Conservation (phyloP, 1,284 basidiomycete genomes). For the Marasmius tenuissimus region DNA sequence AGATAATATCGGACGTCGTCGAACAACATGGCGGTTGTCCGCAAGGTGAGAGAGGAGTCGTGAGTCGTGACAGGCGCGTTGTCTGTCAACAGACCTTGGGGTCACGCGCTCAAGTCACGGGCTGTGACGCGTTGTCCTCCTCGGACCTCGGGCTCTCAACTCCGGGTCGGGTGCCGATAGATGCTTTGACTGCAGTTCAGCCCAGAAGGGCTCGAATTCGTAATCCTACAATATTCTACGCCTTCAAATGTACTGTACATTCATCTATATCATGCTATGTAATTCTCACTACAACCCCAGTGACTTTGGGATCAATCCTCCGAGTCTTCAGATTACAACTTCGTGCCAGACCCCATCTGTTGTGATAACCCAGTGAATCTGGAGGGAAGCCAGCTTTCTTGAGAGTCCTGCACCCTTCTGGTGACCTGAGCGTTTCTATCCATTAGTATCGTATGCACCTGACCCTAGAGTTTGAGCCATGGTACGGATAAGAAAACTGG, state of each 20-base stretch:
- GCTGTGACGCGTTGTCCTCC: too few species aligned
- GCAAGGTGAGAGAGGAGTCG: background rate
- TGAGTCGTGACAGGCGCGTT: background rate
- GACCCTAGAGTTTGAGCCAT: slow-evolving; percentile 5
- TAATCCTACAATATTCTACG: too few species aligned
- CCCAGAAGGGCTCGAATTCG: too few species aligned
- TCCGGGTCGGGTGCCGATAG: too few species aligned
- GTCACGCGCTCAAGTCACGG: too few species aligned
- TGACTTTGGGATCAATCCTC: background rate
- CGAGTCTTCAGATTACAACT: slow-evolving; percentile 1
- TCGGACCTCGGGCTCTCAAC: too few species aligned
- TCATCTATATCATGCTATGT: too few species aligned
- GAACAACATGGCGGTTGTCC: slow-evolving; percentile 21
- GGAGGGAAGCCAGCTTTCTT: background rate
- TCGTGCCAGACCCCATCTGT: slow-evolving; percentile 5
- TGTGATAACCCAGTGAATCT: background rate
- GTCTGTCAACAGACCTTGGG: background rate
- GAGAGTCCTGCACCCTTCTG: slow-evolving; percentile 22
- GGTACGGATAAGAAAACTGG: background rate
- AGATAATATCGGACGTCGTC: slow-evolving; percentile 31
- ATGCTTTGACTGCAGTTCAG: too few species aligned
- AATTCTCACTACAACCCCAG: background rate
- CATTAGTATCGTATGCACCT: slow-evolving; percentile 68
- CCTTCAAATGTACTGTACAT: too few species aligned
- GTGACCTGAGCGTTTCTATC: slow-evolving; percentile 59